Conservation (phyloP, 192 early-diverging fungal species). For the Coemansia sp. region DNA sequence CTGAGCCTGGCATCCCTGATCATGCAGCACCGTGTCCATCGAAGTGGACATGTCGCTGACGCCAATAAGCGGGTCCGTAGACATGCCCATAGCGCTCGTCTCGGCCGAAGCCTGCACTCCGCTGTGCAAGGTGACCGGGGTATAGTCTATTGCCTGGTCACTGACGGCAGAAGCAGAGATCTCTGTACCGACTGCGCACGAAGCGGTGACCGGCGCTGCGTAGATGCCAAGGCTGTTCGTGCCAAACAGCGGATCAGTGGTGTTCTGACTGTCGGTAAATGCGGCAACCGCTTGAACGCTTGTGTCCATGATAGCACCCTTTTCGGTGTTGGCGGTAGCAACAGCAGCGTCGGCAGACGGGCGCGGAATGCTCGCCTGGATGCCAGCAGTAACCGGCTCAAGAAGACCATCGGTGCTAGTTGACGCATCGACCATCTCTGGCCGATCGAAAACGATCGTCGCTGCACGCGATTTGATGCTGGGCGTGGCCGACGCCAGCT, state of each 20-base stretch:
- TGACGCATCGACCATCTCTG: slow-evolving; percentile 37
- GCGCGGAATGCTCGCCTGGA: slow-evolving; percentile 12
- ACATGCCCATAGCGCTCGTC: not conserved
- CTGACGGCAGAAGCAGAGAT: slow-evolving; percentile 10
- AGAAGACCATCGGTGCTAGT: slow-evolving; percentile 28
- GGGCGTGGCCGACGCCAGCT: slow-evolving; percentile 30
- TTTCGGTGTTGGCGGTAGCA: slow-evolving; percentile 19
- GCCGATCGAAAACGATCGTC: slow-evolving; percentile 13
- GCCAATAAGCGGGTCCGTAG: slow-evolving; percentile 25
- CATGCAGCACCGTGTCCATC: not conserved
- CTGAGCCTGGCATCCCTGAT: slow-evolving; percentile 14
- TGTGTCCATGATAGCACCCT: not conserved
- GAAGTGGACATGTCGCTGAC: slow-evolving; percentile 7
- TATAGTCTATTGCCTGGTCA: slow-evolving; percentile 14
- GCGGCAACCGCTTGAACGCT: slow-evolving; percentile 7
- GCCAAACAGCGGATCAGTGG: slow-evolving; percentile 29
- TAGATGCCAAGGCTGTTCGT: slow-evolving; percentile 15
- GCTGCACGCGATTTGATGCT: slow-evolving; percentile 10
- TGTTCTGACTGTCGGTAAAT: not conserved
- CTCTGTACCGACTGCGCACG: slow-evolving; percentile 14
- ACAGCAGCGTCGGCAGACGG: slow-evolving; percentile 13
- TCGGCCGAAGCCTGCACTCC: slow-evolving; percentile 15
- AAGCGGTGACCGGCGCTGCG: not conserved
- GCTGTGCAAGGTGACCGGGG: not conserved
- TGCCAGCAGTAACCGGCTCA: slow-evolving; percentile 5